phyloP scores from a whole-genome alignment of 768 basidiomycete species.

The Lactifluus hygrophoroides region DNA sequence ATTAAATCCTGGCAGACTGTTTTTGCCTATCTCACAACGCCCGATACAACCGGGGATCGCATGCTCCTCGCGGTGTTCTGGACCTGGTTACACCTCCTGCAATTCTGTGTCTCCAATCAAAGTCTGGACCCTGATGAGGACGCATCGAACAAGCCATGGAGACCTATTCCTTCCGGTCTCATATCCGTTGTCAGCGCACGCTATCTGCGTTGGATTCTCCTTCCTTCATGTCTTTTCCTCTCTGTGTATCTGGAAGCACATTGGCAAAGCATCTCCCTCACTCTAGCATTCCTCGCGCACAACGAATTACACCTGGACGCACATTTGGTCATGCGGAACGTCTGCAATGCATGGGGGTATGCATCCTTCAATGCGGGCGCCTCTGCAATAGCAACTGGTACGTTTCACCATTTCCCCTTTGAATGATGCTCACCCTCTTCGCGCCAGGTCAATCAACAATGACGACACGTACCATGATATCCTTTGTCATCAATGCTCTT shows the following conservation, averaged over 20 bases:
- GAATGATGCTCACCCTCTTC: too few relatives aligned
- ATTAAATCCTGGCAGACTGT: neutral
- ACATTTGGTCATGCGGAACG: constrained; percentile 17
- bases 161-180: constrained; percentile 23
- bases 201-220: constrained; percentile 21
- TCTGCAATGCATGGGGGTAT: constrained; percentile 19
- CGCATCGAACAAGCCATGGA: constrained; percentile 22
- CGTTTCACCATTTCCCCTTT: too few relatives aligned
- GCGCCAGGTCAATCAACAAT: neutral
- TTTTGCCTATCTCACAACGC: constrained; percentile 10
- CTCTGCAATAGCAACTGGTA: constrained; percentile 8
- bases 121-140: constrained; percentile 23
- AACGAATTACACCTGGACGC: constrained; percentile 21
- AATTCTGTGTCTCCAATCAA: constrained; percentile 26
- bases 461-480: neutral
- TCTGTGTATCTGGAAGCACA: constrained; percentile 8
- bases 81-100: constrained; percentile 28
- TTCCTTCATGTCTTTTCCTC: constrained; percentile 19
- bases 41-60: neutral
- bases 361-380: constrained; percentile 24
- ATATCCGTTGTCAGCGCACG: constrained; percentile 18
- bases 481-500: constrained; percentile 24
- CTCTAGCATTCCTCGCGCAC: constrained; percentile 18
- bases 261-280: constrained; percentile 14
- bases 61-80: constrained; percentile 15